Evolutionary conservation across 306 rosid genomes (phyloP), one percentile per base, ranked within the genome.

Genomic region (Echinosophora koreensis): DNA sequence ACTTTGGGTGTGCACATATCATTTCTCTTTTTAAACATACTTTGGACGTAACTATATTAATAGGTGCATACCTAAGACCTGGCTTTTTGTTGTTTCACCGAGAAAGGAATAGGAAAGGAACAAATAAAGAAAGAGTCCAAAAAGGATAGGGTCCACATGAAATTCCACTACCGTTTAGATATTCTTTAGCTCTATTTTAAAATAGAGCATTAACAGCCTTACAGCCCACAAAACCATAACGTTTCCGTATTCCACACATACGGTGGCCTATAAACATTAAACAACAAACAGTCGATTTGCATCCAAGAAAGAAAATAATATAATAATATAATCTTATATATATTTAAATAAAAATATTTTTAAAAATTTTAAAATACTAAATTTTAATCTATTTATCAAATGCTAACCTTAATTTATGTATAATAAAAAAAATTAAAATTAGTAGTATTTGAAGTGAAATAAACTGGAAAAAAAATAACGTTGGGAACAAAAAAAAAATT

Each of bases 81-180:
- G 34, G 28, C 64, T 13, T 76, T 76, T 38, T 64, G 69, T 22
- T 66, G 71, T 63, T 70, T 75, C n/a, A 70, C 28, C 32, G 49
- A 18, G 49, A 50, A 76, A 65, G 63, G 71, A 61, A 46, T 11
- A 2, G 69, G n/a, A 77, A 59, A 10, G 61, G 66, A 49, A 55
- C 65, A 49, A 34, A 34, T 14, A n/a, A 61, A 67, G 22, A 79
- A 80, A 50, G 70, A 22, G 12, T 16, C 65, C 69, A 71, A 76
- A 71, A 71, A 49, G 49, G 59, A 32, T 37, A 34, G 82, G 80
- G 80, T 65, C 80, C 82, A 71, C 44, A 32, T 9, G 60, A 14
- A 71, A 57, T 41, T 76, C 84, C 73, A 58, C 68, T 30, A 59
- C 61, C 76, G 46, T 34, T 22, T 66, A 54, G 5, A 15, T 55